Percentiles rank a stretch among this genome's conserved stretches.
phyloP scores from a whole-genome alignment of 768 basidiomycete genomes.

The Pleurotus salmoneostramineus region DNA sequence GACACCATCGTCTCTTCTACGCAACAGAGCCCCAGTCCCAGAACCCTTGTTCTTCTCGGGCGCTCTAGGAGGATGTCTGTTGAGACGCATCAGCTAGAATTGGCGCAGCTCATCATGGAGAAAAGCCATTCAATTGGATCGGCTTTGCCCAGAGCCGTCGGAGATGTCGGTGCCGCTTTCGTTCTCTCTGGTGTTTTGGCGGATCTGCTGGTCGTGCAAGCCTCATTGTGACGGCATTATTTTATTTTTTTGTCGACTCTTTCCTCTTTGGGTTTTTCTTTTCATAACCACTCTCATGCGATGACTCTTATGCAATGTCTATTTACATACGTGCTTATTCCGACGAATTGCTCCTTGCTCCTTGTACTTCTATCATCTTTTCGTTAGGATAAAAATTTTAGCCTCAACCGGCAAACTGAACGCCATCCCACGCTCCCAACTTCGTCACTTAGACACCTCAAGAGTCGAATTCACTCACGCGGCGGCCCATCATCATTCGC shows the following conservation, averaged over 20 bases:
- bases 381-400: too few relatives aligned
- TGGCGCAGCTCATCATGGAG: slow-evolving; percentile 43
- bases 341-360: too few relatives aligned
- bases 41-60: slow-evolving; percentile 56
- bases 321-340: too few relatives aligned
- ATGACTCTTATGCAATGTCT: too few relatives aligned
- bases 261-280: neutral
- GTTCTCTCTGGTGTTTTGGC: slow-evolving; percentile 48
- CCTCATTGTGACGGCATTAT: slow-evolving; percentile 13
- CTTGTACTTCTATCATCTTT: too few relatives aligned
- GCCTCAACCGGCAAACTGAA: too few relatives aligned
- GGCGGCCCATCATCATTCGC: too few relatives aligned
- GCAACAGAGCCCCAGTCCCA: slow-evolving; percentile 37
- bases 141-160: slow-evolving; percentile 67
- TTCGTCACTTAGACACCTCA: too few relatives aligned
- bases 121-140: slow-evolving; percentile 39
- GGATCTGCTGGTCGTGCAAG: slow-evolving; percentile 56
- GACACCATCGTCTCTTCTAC: slow-evolving; percentile 40
- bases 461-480: too few relatives aligned
- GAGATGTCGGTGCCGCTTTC: slow-evolving; percentile 70
- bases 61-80: slow-evolving; percentile 70
- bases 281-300: too few relatives aligned
- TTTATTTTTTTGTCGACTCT: neutral
- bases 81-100: slow-evolving; percentile 56
- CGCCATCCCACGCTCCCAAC: too few relatives aligned